Conservation (phyloP, 345 rosid species). For the Chamaenerion angustifolium region DNA sequence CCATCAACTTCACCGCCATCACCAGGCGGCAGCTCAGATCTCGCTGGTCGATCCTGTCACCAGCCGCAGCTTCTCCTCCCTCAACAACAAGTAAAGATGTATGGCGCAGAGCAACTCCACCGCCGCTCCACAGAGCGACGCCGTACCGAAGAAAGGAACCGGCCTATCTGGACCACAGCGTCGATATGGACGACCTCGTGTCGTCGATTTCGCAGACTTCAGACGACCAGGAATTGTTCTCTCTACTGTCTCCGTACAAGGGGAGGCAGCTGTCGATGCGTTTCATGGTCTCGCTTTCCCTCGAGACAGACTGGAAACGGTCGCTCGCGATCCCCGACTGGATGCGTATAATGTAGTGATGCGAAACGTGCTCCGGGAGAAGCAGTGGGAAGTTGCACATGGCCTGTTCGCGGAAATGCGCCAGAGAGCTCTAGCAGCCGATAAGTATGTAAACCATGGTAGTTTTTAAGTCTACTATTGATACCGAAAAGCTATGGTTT, state of each 20-base stretch:
- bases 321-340: slow-evolving; percentile 82
- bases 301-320: slow-evolving; percentile 60
- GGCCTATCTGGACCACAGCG: slow-evolving; percentile 37
- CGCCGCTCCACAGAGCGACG: slow-evolving; percentile 7
- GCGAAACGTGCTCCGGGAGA: slow-evolving; percentile 51
- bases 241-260: slow-evolving; percentile 49
- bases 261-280: slow-evolving; percentile 71
- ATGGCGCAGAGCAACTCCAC: slow-evolving; percentile 32
- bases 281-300: slow-evolving; percentile 79
- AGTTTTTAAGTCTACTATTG: no score
- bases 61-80: slow-evolving; percentile 17
- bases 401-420: slow-evolving; percentile 99
- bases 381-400: slow-evolving; percentile 67
- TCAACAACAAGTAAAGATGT: slow-evolving; percentile 26
- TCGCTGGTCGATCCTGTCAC: slow-evolving; percentile 13
- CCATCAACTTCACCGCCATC: neutral
- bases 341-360: slow-evolving; percentile 79
- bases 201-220: slow-evolving; percentile 46
- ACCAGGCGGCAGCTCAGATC: neutral
- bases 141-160: slow-evolving; percentile 11
- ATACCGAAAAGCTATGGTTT: no score
- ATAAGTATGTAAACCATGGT: slow-evolving; percentile 19
- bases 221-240: slow-evolving; percentile 49
- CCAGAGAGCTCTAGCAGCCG: slow-evolving; percentile 60
- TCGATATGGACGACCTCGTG: slow-evolving; percentile 62